These are phyloP conservation scores for Spiraea crenata DNA, from an alignment of 331 rosid genomes.

Conservation along the genomic window DNA sequence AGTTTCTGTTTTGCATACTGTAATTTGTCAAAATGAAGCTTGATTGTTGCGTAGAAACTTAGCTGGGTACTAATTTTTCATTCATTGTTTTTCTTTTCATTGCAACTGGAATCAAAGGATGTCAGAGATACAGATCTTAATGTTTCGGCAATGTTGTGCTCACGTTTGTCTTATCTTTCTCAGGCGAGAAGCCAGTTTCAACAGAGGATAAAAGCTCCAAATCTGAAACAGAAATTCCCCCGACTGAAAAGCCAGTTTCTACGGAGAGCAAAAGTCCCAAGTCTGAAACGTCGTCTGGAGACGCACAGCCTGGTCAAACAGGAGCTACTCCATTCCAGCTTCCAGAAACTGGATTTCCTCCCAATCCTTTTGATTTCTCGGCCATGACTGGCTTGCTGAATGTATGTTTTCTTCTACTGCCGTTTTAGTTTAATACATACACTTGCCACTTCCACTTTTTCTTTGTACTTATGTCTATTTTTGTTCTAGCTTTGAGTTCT, in stretches of 20 bases:
- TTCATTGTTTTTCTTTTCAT: not conserved
- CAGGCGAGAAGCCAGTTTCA: conserved; percentile 59
- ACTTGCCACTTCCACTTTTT: not conserved
- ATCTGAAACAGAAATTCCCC: conserved; percentile 35
- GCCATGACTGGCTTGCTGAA: conserved; percentile 90
- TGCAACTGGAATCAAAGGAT: not conserved
- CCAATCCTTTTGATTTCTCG: conserved; percentile 91
- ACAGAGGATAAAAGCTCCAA: conserved; percentile 49
- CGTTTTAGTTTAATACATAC: not conserved
- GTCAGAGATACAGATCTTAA: not conserved
- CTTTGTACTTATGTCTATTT: not conserved
- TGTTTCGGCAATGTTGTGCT: conserved; percentile 14
- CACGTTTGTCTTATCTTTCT: conserved; percentile 22
- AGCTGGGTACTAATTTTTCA: not conserved
- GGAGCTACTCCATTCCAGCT: conserved; percentile 28
- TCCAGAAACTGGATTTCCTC: conserved; percentile 46
- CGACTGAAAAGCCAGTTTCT: conserved; percentile 44
- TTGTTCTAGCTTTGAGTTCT: conserved; percentile 8
- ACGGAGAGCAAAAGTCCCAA: conserved; percentile 18
- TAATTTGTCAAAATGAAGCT: not conserved
- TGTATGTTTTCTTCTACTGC: conserved; percentile 40
- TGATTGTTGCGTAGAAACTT: not conserved
- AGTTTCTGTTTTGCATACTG: not conserved
- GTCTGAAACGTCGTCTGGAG: conserved; percentile 58
- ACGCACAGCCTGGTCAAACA: conserved; percentile 40